Evolutionary conservation across 805 yeast genomes (phyloP), one percentile per base, ranked within the genome.

Genomic region (Candida ficus): DNA sequence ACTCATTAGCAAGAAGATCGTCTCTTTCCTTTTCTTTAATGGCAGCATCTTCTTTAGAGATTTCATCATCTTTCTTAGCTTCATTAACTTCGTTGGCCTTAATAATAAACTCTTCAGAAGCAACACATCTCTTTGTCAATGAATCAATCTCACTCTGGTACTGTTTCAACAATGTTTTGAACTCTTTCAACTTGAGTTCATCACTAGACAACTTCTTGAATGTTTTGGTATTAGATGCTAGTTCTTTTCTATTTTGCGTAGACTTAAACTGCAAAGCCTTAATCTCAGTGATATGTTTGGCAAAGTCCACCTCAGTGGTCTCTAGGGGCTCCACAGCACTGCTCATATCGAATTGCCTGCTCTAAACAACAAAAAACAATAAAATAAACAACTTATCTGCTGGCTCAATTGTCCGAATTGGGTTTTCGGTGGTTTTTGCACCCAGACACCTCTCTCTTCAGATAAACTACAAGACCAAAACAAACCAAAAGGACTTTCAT

Each of bases 111-210:
- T 72, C 67, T 54, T 93, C 98, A 1, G 85, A 77, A 33, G 61
- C 67, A 56, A 90, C 87, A 40, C 86, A 79, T 47, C 93, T 77
- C 49, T 77, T 76, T 2, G 96, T 86, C 48, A 91, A 67, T 31
- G 70, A 66, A 58, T 91, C 99, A 53, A 91, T 85, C 57, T 89
- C 97, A 42, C 80, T 76, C 61, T 91, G 99, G 56, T 93, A 91
- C 33, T 78, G 68, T 55, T 75, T 76, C 46, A 91, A 70, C 28
- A 91, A 67, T n/a, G 70, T 63, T 45, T 83, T 83, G 57, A 84
- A 60, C 54, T 80, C 81, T 1, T 58, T 66, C 35, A 89, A 64
- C 59, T 88, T 90, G 38, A 75, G 81, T 12, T 70, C 76, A 28
- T 41, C 41, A 40, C 82, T 85, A 1, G 71, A 68, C 21, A 88